A percentile compares a stretch with the other conserved stretches of the same genome.
Evolutionary conservation across 176 grass and related monocot genomes (phyloP).

Genomic region (Secale cereale): DNA sequence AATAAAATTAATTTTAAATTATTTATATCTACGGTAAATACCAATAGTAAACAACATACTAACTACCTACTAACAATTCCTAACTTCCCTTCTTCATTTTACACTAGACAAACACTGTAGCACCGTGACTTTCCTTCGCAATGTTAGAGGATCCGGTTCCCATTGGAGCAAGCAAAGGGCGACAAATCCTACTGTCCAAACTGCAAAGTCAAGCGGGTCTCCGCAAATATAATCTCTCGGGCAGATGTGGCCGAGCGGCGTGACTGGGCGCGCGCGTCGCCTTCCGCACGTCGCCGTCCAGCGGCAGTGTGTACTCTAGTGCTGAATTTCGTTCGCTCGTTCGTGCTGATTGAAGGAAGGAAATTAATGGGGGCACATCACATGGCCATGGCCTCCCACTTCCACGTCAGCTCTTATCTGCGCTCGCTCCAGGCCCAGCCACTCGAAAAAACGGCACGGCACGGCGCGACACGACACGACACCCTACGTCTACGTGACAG

Average conservation of each 20-base stretch:
- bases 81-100: too few relatives aligned
- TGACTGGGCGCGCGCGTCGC: not conserved
- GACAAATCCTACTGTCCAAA: not conserved
- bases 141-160: too few relatives aligned
- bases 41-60: too few relatives aligned
- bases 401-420: not conserved
- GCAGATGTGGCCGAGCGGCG: too few relatives aligned
- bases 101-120: too few relatives aligned
- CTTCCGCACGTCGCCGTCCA: not conserved
- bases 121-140: too few relatives aligned
- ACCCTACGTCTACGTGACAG: not conserved
- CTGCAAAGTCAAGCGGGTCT: slow-evolving; percentile 23
- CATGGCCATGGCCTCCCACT: not conserved
- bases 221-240: too few relatives aligned
- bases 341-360: not conserved
- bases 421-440: not conserved
- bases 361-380: not conserved
- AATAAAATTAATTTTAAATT: too few relatives aligned
- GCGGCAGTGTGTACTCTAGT: not conserved
- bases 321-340: not conserved
- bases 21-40: too few relatives aligned
- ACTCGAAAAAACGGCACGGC: not conserved
- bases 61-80: too few relatives aligned
- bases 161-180: too few relatives aligned
- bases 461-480: not conserved